Base-by-base conservation (phyloP, 805 yeast genomes). In the Nakazawaea laoshanensis region DNA sequence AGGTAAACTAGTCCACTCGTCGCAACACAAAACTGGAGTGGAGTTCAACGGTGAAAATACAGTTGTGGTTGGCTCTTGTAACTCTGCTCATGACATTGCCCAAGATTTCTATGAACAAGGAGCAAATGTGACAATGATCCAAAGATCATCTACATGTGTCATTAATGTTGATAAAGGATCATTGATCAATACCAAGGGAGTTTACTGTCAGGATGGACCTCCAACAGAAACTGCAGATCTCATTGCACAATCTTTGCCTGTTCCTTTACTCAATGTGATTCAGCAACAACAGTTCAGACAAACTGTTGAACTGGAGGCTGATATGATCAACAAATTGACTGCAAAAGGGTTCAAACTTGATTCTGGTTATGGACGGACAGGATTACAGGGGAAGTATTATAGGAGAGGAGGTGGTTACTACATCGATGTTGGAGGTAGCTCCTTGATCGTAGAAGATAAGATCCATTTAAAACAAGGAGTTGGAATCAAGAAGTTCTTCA, bases 351-450 rank as follows among this genome's bases (percentile, higher is more conserved):
- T 64, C 48, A 45, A 59, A 43, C 42, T 56, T 6, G 59, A 58
- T 39, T 48, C 55, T 17, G 69, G 70, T n/a, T 53, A 52, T 45
- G 68, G 65, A 16, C 61, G 53, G 16, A 56, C 66, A 25, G 70
- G 70, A 4, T 42, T 63, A 27, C 54, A 58, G 33, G 59, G 65
- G 13, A 45, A 57, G 32, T 56, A 60, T 39, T 48, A 47, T 39
- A 49, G 65, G 30, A 51, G 61, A 42, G 65, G 64, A 13, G 66
- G 69, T 1, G 70, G 70, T 28, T 64, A 63, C 41, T 64, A 64
- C 42, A 60, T 58, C 36, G 67, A 64, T 38, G 67, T 61, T 27
- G 70, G 70, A 7, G 53, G 61, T 36, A 59, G 66, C 24, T 52
- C 48, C 25, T 44, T 57, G 36, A 61, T 64, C 32, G 46, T 53